Base-by-base conservation (phyloP, 306 rosid species). In the Pyrus pyrifolia region DNA sequence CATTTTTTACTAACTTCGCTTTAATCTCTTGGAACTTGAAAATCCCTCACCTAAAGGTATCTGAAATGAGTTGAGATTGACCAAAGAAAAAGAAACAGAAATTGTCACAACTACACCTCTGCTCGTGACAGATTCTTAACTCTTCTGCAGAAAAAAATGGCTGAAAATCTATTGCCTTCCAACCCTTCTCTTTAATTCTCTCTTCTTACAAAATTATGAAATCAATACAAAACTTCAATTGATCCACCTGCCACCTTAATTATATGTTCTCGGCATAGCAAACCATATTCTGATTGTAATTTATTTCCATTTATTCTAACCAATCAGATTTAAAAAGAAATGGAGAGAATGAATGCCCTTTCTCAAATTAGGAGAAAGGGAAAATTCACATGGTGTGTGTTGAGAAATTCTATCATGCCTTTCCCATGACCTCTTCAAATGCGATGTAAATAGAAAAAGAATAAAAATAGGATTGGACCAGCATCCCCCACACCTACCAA, bases 401-500 rank as follows among this genome's bases (percentile, higher is more conserved):
- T 7, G 45, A 69, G 62, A 53, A 76, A 25, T 66, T 53, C 67
- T 8, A 11, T 70, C 84, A 75, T 18, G 11, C 42, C 66, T 62
- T 81, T 33, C 57, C 81, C 71, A 35, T 76, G 66, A 57, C 61
- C 57, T n/a, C 17, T 22, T 73, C 59, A 60, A 55, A 31, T 49
- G 66, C 22, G 67, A 51, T 14, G 27, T 4, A 58, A 58, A 70
- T 17, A 18, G 69, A 49, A 49, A 15, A 49, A 15, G 7, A 49
- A 33, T 5, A 46, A 70, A 27, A 49, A 29, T 19, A 18, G 19
- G 61, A 23, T 45, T 25, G 51, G 18, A 19, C 31, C 60, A 19
- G 31, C 38, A 45, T 73, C 68, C 45, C 44, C 79, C 68, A 77
- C 71, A 55, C 76, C 61, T 44, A 67, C 68, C 72, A 86, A 67